Evolutionary conservation across 192 early-diverging fungal genomes (phyloP), one percentile per base, ranked within the genome.

Genomic region (Spizellomyces sp.): DNA sequence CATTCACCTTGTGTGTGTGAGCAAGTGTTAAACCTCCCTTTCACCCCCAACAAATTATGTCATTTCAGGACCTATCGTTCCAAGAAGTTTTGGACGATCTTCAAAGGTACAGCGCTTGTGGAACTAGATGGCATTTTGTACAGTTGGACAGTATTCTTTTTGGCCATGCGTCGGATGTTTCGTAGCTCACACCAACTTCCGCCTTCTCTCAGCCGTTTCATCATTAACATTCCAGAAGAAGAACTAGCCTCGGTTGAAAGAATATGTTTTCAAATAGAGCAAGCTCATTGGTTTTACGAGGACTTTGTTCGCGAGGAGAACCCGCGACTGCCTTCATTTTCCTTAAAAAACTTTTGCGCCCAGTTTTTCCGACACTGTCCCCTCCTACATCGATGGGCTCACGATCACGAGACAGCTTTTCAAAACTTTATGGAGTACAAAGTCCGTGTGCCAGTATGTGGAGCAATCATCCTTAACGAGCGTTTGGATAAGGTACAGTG

Each of bases 221-320:
- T 99, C 68, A 95, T 99, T 79, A 99, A 99, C 78, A 90, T 99
- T 7, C 97, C 97, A 8, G 90, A 95, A 45, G 96, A 94, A 78
- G 97, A 99, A 80, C 82, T 97, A 9, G 76, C 89, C 8, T 92
- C 93, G n/a, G 88, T 98, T n/a, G 94, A 95, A 69, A 85, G 97
- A 9, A 95, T 99, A 64, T 96, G 92, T 68, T 99, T 99, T 74
- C 97, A 99, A 81, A 96, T 99, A 44, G 97, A 99, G 76, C 94
- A 95, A 79, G 97, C 97, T 8, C 95, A 96, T 75, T 99, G 97
- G 97, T 98, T 93, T 79, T 99, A 98, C 80, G 94, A 96, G 74
- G 97, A 99, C 79, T 97, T 98, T 87, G 87, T 95, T n/a, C 87
- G 96, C 63, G 93, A 94, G 73, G 76, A 90, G 59, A 90, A 92